Conservation (phyloP, 1,139 yeast species). For the Casaregolazyma lundiana region DNA sequence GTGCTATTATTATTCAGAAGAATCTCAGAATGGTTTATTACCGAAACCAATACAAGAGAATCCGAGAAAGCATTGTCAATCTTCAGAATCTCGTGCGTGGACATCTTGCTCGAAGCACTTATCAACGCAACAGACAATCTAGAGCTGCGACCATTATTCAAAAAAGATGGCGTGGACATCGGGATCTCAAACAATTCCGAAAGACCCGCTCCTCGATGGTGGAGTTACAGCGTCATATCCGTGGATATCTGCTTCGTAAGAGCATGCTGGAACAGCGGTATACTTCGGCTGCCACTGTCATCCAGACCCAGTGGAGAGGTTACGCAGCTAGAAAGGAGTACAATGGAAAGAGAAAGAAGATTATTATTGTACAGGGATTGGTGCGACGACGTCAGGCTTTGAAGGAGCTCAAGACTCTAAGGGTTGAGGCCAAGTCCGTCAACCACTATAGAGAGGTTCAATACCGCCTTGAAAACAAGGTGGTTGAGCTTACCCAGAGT, state of each 20-base stretch:
- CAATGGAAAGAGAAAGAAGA: slow-evolving; percentile 43
- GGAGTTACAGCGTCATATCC: slow-evolving; percentile 60
- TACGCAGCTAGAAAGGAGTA: slow-evolving; percentile 46
- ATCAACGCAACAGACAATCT: slow-evolving; percentile 54
- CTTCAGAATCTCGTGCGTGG: slow-evolving; percentile 68
- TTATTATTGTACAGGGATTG: slow-evolving; percentile 70
- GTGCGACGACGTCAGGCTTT: slow-evolving; percentile 74
- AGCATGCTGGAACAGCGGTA: slow-evolving; percentile 45
- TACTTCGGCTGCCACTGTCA: slow-evolving; percentile 57
- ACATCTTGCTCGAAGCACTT: slow-evolving; percentile 50
- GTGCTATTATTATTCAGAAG: slow-evolving; percentile 86
- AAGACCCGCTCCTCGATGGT: slow-evolving; percentile 49
- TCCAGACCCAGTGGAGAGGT: slow-evolving; percentile 70
- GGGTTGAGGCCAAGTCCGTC: slow-evolving; percentile 84
- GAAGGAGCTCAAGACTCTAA: slow-evolving; percentile 57
- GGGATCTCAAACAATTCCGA: slow-evolving; percentile 46
- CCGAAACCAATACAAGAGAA: slow-evolving; percentile 57
- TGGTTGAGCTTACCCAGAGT: slow-evolving; percentile 85
- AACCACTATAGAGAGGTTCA: slow-evolving; percentile 87
- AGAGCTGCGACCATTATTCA: slow-evolving; percentile 71
- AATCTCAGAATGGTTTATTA: slow-evolving; percentile 63
- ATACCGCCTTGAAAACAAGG: slow-evolving; percentile 90
- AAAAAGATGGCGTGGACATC: slow-evolving; percentile 62
- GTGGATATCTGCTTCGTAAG: slow-evolving; percentile 61
- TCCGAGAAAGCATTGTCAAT: slow-evolving; percentile 49